Base-by-base conservation (phyloP, 352 stramenopile species). In the Phytophthora aleatoria region DNA sequence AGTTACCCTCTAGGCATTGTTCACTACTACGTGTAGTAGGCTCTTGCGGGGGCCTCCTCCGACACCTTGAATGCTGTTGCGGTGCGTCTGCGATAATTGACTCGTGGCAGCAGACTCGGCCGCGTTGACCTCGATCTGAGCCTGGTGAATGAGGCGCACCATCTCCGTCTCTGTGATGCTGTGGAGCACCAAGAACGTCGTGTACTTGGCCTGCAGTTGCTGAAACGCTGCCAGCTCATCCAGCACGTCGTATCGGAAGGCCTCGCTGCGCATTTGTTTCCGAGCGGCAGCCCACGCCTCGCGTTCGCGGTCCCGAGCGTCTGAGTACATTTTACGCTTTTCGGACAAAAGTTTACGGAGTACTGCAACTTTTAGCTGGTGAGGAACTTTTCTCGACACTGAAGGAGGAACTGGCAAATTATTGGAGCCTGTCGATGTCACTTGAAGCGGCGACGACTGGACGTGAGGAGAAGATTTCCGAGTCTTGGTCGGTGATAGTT, bases 171-270 rank as follows among this genome's bases (percentile, higher is more conserved):
- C 83, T 3, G 74, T 77, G 42, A 94, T 67, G 55, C 69, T 80
- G 28, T 84, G 73, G 2, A 94, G 69, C 44, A 94, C 49, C 15
- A 94, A 65, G 47, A 94, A 92, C 43, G 85, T 76, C 1, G 79
- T 66, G 55, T 89, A 79, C 50, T 87, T 76, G 30, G 76, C 77
- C 50, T 88, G 70, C 27, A 94, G 82, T 9, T 70, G 76, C 51
- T 91, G 81, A 33, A 79, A 89, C 7, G 76, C 77, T 1, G 74
- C 74, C 41, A 94, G 51, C 35, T 92, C 83, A 15, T 90, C 81
- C 27, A 90, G 54, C 11, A 91, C 81, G 35, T 91, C 83, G 69
- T 91, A 91, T 30, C 77, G 72, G 33, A 90, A 87, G 31, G 83
- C 83, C 12, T 79, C 59, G n/a, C 50, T 73, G 6, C 83, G 81